Conservation (phyloP, 1,139 yeast genomes). For the Magnusiomyces suaveolens region DNA sequence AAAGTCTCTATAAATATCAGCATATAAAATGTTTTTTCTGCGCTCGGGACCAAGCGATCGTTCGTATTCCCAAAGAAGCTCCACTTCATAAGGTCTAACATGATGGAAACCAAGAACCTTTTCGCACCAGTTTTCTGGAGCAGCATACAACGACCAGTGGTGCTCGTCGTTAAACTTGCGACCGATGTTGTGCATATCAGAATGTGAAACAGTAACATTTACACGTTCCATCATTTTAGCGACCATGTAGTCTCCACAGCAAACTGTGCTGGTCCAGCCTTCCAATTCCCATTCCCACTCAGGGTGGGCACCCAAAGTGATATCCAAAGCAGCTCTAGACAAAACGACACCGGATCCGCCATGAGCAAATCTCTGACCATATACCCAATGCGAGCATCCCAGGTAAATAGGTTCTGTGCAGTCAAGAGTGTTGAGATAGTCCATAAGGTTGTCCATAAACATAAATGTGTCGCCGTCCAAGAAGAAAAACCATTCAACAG, state of each 20-base stretch:
- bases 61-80: constrained; percentile 33
- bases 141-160: constrained; percentile 18
- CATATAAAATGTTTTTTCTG: constrained; percentile 24
- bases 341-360: constrained; percentile 35
- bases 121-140: constrained; percentile 26
- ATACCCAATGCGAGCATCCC: constrained; percentile 26
- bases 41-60: constrained; percentile 23
- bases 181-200: constrained; percentile 19
- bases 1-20: constrained; percentile 31
- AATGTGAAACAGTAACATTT: constrained; percentile 16
- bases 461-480: constrained; percentile 34
- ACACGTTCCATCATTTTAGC: constrained; percentile 23
- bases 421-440: constrained; percentile 23
- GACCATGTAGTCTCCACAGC: constrained; percentile 34
- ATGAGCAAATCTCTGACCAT: constrained; percentile 27
- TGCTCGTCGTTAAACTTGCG: constrained; percentile 30
- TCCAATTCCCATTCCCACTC: constrained; percentile 20
- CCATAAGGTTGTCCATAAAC: constrained; percentile 26
- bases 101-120: constrained; percentile 33
- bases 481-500: constrained; percentile 31
- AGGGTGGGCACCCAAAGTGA: constrained; percentile 18
- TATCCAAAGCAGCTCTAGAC: constrained; percentile 29
- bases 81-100: constrained; percentile 28
- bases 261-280: constrained; percentile 25
- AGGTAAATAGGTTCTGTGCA: constrained; percentile 26